phyloP scores from a whole-genome alignment of 768 basidiomycete genomes.

The Clitopilus passeckerianus region DNA sequence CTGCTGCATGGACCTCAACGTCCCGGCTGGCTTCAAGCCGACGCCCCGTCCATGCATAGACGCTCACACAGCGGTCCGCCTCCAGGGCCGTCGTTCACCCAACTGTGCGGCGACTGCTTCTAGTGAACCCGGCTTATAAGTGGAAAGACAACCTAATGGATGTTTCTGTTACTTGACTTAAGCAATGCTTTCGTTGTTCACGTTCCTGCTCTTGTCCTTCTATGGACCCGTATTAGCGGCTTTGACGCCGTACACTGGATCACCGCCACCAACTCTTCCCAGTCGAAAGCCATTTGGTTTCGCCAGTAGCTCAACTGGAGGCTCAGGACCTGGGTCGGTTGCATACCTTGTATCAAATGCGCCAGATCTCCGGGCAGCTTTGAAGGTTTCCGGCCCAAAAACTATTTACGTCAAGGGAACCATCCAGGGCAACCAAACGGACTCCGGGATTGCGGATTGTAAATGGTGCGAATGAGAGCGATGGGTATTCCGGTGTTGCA shows the following conservation, averaged over 20 bases:
- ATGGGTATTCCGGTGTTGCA: conserved; percentile 3
- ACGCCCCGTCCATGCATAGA: not conserved
- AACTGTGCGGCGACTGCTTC: no score
- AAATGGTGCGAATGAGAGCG: conserved; percentile 4
- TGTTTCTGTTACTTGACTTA: not conserved
- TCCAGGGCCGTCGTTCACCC: no score
- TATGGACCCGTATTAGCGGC: not conserved
- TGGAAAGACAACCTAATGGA: no score
- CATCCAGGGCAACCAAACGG: conserved; percentile 11
- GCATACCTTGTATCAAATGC: conserved; percentile 10
- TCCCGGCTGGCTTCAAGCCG: not conserved
- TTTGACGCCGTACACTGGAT: not conserved
- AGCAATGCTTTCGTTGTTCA: not conserved
- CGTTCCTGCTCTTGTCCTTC: not conserved
- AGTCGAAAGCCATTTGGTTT: conserved; percentile 9
- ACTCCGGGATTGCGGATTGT: not conserved
- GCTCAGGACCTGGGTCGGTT: conserved; percentile 6
- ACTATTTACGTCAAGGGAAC: conserved; percentile 14
- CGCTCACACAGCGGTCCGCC: no score
- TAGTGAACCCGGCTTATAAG: no score
- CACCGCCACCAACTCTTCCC: not conserved
- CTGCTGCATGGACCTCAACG: not conserved
- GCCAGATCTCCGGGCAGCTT: conserved; percentile 9
- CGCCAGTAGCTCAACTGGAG: conserved; percentile 8
- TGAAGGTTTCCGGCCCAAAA: conserved; percentile 8